A percentile compares a stretch with the other conserved stretches of the same genome.
These are phyloP conservation scores for Phytopythium chamaehyphon DNA, from an alignment of 352 stramenopile species.

Conservation along the genomic window DNA sequence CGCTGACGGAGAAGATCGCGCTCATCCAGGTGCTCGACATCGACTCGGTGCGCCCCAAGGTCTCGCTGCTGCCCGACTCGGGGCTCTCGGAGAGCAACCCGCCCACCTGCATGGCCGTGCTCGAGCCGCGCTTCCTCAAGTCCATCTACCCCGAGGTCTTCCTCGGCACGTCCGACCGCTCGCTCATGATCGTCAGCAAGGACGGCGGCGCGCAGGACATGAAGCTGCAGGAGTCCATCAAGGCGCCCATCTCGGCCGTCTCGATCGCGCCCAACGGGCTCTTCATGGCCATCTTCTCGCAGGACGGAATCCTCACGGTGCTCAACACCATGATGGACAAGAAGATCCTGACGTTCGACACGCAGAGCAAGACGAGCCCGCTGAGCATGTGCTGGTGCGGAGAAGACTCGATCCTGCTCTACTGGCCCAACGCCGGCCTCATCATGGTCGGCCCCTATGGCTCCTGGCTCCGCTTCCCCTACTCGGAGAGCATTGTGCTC, in stretches of 20 bases:
- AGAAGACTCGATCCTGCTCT: constrained; percentile 87
- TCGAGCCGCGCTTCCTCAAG: constrained; percentile 89
- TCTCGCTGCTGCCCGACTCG: constrained; percentile 67
- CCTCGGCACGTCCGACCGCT: constrained; percentile 89
- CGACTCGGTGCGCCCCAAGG: constrained; percentile 74
- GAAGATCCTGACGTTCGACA: constrained; percentile 89
- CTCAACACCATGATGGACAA: constrained; percentile 96
- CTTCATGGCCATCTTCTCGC: constrained; percentile 95
- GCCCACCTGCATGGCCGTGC: constrained; percentile 89
- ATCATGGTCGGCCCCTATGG: constrained; percentile 87
- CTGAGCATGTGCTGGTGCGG: constrained; percentile 85
- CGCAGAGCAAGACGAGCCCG: constrained; percentile 75
- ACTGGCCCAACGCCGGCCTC: constrained; percentile 77
- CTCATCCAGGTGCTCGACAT: constrained; percentile 79
- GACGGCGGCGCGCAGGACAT: constrained; percentile 65
- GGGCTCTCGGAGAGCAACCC: constrained; percentile 68
- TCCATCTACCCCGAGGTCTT: constrained; percentile 91
- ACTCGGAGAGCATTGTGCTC: constrained; percentile 71
- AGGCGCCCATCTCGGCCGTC: constrained; percentile 90
- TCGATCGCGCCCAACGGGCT: constrained; percentile 92
- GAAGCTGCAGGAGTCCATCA: constrained; percentile 80
- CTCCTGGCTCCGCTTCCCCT: constrained; percentile 83
- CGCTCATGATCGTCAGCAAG: constrained; percentile 82
- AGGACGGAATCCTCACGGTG: constrained; percentile 92
- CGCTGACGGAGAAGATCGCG: constrained; percentile 78